These are phyloP conservation scores for Bombardia bombarda DNA, from an alignment of 495 filamentous ascomycete genomes.

Conservation along the genomic window DNA sequence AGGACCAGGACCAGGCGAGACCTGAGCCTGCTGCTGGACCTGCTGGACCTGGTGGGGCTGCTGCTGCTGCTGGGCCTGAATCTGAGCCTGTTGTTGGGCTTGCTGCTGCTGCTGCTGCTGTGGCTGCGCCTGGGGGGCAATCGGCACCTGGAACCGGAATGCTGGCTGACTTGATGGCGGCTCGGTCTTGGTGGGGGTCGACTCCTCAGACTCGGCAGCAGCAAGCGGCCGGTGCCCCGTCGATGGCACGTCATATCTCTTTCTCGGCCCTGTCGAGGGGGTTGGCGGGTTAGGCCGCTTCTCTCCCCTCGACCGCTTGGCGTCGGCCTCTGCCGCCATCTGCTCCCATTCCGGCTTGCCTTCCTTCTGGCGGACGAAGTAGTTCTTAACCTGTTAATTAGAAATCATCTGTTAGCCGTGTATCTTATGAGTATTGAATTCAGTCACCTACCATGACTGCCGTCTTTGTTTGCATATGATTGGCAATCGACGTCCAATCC, in stretches of 20 bases:
- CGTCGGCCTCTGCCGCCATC: conserved; percentile 62
- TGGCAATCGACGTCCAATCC: conserved; percentile 78
- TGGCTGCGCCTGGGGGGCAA: too few species aligned
- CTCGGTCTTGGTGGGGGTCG: conserved; percentile 38
- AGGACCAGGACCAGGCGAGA: too few species aligned
- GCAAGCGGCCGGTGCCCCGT: conserved; percentile 49
- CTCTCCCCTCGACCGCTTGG: conserved; percentile 60
- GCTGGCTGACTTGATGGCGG: conserved; percentile 22
- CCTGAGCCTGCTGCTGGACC: too few species aligned
- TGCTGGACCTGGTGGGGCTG: too few species aligned
- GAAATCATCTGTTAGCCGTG: conserved; percentile 19
- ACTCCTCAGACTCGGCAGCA: conserved; percentile 48
- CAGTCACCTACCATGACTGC: conserved; percentile 82
- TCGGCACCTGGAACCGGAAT: conserved; percentile 34
- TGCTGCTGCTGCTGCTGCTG: too few species aligned
- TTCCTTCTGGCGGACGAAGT: conserved; percentile 67
- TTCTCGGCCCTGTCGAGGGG: conserved; percentile 42
- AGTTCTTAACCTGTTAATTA: conserved; percentile 79
- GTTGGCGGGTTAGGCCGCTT: conserved; percentile 61
- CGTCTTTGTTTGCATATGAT: conserved; percentile 85
- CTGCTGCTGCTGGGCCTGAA: too few species aligned
- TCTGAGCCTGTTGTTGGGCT: too few species aligned
- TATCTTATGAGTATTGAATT: conserved; percentile 10
- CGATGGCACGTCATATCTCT: conserved; percentile 43
- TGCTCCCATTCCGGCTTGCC: conserved; percentile 58